Conservation (phyloP, 164 flowering plant genomes). For the Warburgia ugandensis region DNA sequence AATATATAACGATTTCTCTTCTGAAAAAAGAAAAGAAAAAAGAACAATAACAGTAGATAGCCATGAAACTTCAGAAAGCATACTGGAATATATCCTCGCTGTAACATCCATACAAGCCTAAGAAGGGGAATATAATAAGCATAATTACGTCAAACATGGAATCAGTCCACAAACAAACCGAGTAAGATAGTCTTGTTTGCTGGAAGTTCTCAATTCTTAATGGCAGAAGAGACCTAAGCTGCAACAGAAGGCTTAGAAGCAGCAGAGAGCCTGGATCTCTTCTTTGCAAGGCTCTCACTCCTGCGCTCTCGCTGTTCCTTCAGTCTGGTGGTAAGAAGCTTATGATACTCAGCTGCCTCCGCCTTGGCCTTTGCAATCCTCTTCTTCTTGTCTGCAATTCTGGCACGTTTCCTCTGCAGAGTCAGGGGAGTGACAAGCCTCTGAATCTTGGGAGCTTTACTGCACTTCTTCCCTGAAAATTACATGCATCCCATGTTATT, state of each 20-base stretch:
- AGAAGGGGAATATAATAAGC: no score
- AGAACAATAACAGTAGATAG: no score
- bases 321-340: conserved; percentile 25
- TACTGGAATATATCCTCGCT: no score
- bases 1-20: no score
- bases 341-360: not conserved
- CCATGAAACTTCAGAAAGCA: no score
- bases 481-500: no score
- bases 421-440: conserved; percentile 53
- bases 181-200: no score
- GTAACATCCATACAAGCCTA: no score
- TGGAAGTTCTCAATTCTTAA: no score
- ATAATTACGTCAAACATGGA: no score
- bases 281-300: conserved; percentile 56
- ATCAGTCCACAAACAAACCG: no score
- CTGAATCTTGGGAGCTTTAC: conserved; percentile 65
- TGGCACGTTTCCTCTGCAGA: conserved; percentile 43
- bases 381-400: conserved; percentile 8
- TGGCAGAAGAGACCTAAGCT: conserved; percentile 21
- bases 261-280: conserved; percentile 50
- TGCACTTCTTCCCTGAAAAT: conserved; percentile 46
- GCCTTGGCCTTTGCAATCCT: not conserved
- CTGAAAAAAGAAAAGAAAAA: no score
- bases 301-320: not conserved
- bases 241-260: conserved; percentile 51